These are phyloP conservation scores for Acanthamoeba lugdunensis DNA, from an alignment of 208 protist species.

Conservation along the genomic window DNA sequence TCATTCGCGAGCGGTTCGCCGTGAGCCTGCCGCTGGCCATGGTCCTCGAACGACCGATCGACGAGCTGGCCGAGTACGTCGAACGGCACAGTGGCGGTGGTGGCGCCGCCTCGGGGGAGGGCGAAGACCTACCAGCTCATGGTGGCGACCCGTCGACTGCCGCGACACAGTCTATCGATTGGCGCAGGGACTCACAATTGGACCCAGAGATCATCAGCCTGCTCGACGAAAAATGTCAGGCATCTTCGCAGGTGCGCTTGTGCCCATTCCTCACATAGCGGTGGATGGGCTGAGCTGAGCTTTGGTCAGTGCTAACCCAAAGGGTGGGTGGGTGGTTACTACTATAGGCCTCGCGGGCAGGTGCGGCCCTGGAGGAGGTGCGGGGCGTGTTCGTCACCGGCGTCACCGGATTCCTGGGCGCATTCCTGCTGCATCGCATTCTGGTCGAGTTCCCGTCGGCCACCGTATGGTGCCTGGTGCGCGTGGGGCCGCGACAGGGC, in stretches of 20 bases:
- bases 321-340: not conserved
- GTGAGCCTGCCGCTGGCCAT: not conserved
- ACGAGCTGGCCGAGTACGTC: not conserved
- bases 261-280: too few relatives aligned
- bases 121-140: not conserved
- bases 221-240: not conserved
- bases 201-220: not conserved
- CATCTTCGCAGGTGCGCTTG: not conserved
- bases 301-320: not conserved
- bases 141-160: too few relatives aligned
- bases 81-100: not conserved
- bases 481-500: not conserved
- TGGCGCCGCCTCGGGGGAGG: not conserved
- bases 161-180: not conserved
- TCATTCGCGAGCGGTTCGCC: not conserved
- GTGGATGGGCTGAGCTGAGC: not conserved
- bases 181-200: not conserved
- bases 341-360: too few relatives aligned
- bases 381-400: constrained; percentile 6
- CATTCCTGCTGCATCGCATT: constrained; percentile 13
- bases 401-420: not conserved
- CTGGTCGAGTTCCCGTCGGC: not conserved
- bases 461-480: not conserved
- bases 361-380: not conserved
- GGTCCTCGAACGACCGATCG: constrained; percentile 10